Evolutionary conservation across 2,329 filamentous ascomycete species (phyloP).

Genomic region (Penicillium sp.): DNA sequence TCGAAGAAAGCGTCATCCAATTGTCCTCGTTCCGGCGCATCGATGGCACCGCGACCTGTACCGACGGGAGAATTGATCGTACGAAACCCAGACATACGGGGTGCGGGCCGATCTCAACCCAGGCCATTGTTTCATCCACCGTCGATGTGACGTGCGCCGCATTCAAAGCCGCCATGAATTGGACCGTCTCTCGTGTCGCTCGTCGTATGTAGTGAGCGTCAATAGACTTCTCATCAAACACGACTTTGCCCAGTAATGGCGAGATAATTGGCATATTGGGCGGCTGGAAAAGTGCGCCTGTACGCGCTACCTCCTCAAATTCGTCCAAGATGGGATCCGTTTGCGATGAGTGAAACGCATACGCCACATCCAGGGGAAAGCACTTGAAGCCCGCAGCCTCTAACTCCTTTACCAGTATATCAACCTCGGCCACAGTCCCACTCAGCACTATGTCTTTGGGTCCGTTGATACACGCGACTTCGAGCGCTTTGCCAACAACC

Average conservation of each 20-base stretch:
- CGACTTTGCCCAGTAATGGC: neutral
- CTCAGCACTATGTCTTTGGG: neutral
- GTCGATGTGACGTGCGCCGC: neutral
- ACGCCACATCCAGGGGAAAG: neutral
- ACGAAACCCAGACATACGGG: neutral
- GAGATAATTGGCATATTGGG: neutral
- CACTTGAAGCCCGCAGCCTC: neutral
- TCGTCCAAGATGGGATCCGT: neutral
- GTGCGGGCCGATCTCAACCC: neutral
- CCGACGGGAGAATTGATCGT: neutral
- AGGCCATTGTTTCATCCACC: neutral
- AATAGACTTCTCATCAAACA: neutral
- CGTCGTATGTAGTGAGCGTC: neutral
- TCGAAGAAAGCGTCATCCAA: no score
- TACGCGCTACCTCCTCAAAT: neutral
- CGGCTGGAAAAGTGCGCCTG: neutral
- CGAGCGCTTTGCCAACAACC: neutral
- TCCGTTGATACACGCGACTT: constrained; percentile 4
- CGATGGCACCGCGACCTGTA: no score
- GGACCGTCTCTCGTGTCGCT: neutral
- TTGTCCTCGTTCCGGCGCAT: no score
- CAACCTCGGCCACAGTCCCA: no score
- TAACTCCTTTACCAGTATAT: neutral
- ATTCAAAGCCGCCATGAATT: neutral
- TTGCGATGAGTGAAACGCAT: constrained; percentile 8